Evolutionary conservation across 805 yeast species (phyloP), one percentile per base, ranked within the genome.

Genomic region (Zygosaccharomyces kombuchaensis): DNA sequence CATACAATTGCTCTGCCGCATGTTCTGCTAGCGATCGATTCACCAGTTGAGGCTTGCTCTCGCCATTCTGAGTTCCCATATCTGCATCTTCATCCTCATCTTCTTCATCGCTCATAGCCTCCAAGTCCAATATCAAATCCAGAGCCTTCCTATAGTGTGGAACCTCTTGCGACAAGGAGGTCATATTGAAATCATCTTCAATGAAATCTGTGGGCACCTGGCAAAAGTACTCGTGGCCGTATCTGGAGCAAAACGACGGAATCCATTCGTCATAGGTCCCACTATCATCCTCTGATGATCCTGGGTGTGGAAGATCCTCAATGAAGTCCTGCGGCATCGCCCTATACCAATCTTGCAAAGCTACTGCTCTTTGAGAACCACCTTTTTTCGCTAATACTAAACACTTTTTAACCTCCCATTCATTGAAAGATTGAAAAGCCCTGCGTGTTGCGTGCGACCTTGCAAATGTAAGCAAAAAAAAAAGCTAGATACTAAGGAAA

Each of bases 101-200:
- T 12, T 59, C 67, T 23, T 63, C 66, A 22, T 69, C 75, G 34
- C 81, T 60, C 55, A 61, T 58, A 1, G 64, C 61, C 61, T 86
- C 97, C 52, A 88, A 76, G 66, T 91, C 99, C 52, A 91, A 72
- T 48, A 93, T 87, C 56, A 91, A 76, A 67, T 91, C 96, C 51
- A 91, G 70, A 1, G 98, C 96, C 60, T 89, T 96, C 59, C 91
- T 73, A 66, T 90, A 93, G 62, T 82, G 87, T 3, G 97, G 96
- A 8, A 93, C 96, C 47, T 86, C 80, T 53, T 82, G 77, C 26
- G 84, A 75, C 43, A 93, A 74, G 1, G 98, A 97, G 1, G 98
- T 90, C 58, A 93, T 74, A 63, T 93, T 93, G 74, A 93, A 93
- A 55, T 93, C 98, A 66, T 93, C 99, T 58, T 90, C 97, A 50